phyloP scores from a whole-genome alignment of 2,329 filamentous ascomycete genomes.

The Coniochaeta sp. region DNA sequence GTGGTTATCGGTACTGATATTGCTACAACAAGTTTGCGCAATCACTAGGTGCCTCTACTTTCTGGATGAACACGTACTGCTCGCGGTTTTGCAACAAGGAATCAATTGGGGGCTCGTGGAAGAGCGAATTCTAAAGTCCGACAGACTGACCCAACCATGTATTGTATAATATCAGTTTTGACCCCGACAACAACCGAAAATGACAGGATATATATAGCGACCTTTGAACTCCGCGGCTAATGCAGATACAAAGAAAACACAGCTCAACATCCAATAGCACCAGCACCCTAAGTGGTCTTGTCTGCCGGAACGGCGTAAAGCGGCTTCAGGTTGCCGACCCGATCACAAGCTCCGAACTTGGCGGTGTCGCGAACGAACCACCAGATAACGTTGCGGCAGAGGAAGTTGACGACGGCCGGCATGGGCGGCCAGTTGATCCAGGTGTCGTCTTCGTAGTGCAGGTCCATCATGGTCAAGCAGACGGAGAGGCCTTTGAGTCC shows the following conservation, averaged over 20 bases:
- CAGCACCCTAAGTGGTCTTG: neutral
- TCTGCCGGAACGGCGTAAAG: constrained; percentile 15
- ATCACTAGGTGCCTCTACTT: no score
- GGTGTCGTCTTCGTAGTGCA: constrained; percentile 14
- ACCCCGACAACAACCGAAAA: neutral
- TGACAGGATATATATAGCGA: neutral
- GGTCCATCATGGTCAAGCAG: constrained; percentile 13
- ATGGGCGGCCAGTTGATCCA: constrained; percentile 23
- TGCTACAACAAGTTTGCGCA: no score
- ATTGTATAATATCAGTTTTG: neutral
- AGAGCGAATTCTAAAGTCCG: neutral
- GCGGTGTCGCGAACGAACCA: constrained; percentile 12
- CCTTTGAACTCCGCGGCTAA: neutral
- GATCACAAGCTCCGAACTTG: constrained; percentile 19
- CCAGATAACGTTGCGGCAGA: constrained; percentile 11
- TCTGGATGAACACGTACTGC: no score
- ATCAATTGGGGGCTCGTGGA: neutral
- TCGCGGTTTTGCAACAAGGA: no score
- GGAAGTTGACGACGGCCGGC: constrained; percentile 12
- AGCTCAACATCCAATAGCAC: neutral
- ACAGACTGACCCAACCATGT: no score
- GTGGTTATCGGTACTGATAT: no score
- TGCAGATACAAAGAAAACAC: neutral
- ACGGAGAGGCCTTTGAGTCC: constrained; percentile 13
- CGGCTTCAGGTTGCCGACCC: constrained; percentile 12